phyloP scores from a whole-genome alignment of 2,329 filamentous ascomycete genomes.

The Sclerotinia spermophila region DNA sequence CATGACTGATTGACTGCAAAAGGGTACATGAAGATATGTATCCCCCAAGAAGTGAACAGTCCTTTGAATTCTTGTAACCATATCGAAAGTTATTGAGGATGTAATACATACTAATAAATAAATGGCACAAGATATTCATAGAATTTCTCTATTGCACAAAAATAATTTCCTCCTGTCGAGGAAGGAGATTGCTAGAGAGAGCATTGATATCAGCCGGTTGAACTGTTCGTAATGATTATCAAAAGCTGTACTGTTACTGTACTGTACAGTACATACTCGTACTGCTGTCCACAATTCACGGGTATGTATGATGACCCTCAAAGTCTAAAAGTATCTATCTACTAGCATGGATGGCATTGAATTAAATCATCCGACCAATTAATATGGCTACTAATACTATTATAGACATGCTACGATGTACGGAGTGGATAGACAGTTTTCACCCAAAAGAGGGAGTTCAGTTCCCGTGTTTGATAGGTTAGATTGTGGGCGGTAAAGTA shows the following conservation, averaged over 20 bases:
- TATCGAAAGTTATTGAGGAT: neutral
- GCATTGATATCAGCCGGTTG: neutral
- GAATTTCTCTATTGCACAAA: neutral
- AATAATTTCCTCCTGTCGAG: neutral
- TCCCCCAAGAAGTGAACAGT: neutral
- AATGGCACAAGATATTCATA: neutral
- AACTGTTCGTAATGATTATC: no score
- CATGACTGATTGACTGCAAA: neutral
- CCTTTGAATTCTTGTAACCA: neutral
- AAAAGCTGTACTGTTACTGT: no score
- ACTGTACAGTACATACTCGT: no score
- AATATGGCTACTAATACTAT: neutral
- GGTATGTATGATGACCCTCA: neutral
- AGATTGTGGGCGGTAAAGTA: slow-evolving; percentile 7
- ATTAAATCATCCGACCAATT: slow-evolving; percentile 3
- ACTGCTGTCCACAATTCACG: neutral
- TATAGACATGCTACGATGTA: neutral
- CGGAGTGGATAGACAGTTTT: neutral
- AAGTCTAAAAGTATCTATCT: neutral
- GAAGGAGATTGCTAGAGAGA: neutral
- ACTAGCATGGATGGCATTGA: neutral
- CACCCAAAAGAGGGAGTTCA: neutral
- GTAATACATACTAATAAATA: neutral
- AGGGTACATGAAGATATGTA: neutral
- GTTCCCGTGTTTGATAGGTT: slow-evolving; percentile 13